Base-by-base conservation (phyloP, 2,329 filamentous ascomycete species). In the Bipolaris sorokiniana region DNA sequence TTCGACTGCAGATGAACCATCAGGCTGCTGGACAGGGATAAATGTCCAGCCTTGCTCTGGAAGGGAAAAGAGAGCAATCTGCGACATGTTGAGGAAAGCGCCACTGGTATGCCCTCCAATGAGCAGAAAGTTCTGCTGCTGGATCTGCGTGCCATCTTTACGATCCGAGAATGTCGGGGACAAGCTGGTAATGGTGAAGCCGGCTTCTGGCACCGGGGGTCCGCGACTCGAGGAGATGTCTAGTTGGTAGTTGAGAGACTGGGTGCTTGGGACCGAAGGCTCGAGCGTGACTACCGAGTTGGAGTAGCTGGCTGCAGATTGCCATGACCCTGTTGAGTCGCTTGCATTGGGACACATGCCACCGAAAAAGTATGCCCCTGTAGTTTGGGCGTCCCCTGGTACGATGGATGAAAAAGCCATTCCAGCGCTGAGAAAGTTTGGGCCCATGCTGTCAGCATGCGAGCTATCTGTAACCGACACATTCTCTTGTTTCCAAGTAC, bases 1-100 rank as follows among this genome's bases (percentile, higher is more conserved):
- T 64, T 96, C 90, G 6, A 96, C 82, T 0, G 84, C 84, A 51
- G 79, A 84, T 1, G 77, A 65, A 6, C 63, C 61, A 4, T 76
- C 68, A 10, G 79, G 77, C 53, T 81, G 79, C 6, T 83, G 79
- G n/a, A 93, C 86, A 1, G 83, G 81, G 23, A 96, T 80, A 73
- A 94, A 97, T 26, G 86, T 89, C 94, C 94, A 98, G 51, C 85
- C 88, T 70, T 92, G 88, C 68, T 96, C 90, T 0, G 94, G 94
- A 6, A 97, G 80, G 51, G 88, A 93, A 82, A 93, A 97, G 1
- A 97, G 80, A 0, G 92, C 94, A 1, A 94, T 86, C 41, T 92
- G 91, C 54, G 91, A 96, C 89, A 96, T 97, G 74, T 97, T 96
- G 78, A 97, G 88, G 72, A 97, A 97, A 0, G 92, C 93, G 15